A percentile compares a stretch with the other conserved stretches of the same genome.
phyloP scores from a whole-genome alignment of 345 rosid species.

The Noccaea caerulescens region DNA sequence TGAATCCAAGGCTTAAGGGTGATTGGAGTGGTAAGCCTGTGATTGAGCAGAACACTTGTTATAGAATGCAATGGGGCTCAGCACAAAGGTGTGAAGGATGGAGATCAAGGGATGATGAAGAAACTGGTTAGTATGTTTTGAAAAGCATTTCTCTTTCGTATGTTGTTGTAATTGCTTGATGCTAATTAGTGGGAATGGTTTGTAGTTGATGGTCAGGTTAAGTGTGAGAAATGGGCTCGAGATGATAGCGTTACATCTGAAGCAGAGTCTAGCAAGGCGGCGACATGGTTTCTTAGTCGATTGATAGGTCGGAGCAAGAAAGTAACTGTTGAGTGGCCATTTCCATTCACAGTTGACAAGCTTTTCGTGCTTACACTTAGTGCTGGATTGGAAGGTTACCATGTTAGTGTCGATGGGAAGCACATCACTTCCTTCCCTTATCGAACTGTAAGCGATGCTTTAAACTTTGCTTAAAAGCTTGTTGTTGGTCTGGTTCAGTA shows the following conservation, averaged over 20 bases:
- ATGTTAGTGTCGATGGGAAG: constrained; percentile 82
- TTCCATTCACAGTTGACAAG: constrained; percentile 67
- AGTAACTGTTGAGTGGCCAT: constrained; percentile 76
- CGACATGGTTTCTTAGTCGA: constrained; percentile 80
- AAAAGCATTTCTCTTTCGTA: constrained; percentile 4
- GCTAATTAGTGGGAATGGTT: constrained; percentile 8
- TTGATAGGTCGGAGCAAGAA: constrained; percentile 65
- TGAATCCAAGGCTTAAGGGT: constrained; percentile 90
- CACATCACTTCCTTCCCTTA: constrained; percentile 85
- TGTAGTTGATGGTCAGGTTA: constrained; percentile 79
- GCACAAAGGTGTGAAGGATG: constrained; percentile 82
- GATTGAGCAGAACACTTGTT: constrained; percentile 92
- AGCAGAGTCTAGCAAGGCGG: constrained; percentile 60
- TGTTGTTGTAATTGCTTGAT: not conserved
- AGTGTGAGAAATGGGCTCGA: constrained; percentile 89
- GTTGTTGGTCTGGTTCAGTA: constrained; percentile 22
- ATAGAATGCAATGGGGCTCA: constrained; percentile 85
- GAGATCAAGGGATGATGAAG: constrained; percentile 77
- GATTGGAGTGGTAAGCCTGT: constrained; percentile 89
- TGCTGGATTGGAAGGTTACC: constrained; percentile 90
- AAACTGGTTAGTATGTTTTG: constrained; percentile 59
- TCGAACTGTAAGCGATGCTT: constrained; percentile 64
- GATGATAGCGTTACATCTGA: constrained; percentile 65
- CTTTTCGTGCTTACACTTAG: constrained; percentile 82
- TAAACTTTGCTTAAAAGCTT: not conserved